Conservation (phyloP, 75 land plant genomes). For the Cunninghamia lanceolata region DNA sequence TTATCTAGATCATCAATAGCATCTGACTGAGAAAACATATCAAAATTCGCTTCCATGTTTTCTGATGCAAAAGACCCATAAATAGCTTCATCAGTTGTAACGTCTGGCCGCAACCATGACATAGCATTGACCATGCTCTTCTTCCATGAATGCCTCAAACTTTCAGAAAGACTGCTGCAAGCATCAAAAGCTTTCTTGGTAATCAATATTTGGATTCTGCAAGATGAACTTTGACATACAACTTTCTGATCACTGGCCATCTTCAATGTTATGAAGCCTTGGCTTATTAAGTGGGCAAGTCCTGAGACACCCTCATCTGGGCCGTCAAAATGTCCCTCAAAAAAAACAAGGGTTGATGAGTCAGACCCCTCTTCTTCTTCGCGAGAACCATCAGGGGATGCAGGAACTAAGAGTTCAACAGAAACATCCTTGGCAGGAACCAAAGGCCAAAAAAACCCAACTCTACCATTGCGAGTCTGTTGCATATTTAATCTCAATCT, state of each 20-base stretch:
- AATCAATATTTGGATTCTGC: slow-evolving; percentile 58
- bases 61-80: slow-evolving; percentile 30
- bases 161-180: slow-evolving; percentile 49
- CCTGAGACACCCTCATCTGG: slow-evolving; percentile 68
- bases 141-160: slow-evolving; percentile 44
- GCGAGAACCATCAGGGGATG: not conserved
- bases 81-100: slow-evolving; percentile 50
- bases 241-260: slow-evolving; percentile 19
- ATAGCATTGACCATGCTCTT: slow-evolving; percentile 83
- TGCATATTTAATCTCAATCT: slow-evolving; percentile 41
- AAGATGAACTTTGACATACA: slow-evolving; percentile 14
- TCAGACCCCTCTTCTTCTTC: slow-evolving; percentile 5
- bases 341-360: slow-evolving; percentile 18
- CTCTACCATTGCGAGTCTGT: slow-evolving; percentile 17
- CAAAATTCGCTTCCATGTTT: slow-evolving; percentile 14
- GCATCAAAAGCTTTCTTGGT: slow-evolving; percentile 59
- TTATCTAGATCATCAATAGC: slow-evolving; percentile 18
- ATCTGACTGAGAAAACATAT: not conserved
- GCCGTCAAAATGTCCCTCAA: slow-evolving; percentile 77
- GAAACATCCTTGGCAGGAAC: slow-evolving; percentile 34
- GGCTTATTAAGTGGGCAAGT: slow-evolving; percentile 65
- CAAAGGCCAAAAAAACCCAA: slow-evolving; percentile 65
- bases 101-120: slow-evolving; percentile 94
- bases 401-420: slow-evolving; percentile 41
- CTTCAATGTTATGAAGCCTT: slow-evolving; percentile 52